Percentiles rank a stretch among this genome's conserved stretches.
These are phyloP conservation scores for Penicillium italicum DNA, from an alignment of 2,329 filamentous ascomycete genomes.

Conservation along the genomic window DNA sequence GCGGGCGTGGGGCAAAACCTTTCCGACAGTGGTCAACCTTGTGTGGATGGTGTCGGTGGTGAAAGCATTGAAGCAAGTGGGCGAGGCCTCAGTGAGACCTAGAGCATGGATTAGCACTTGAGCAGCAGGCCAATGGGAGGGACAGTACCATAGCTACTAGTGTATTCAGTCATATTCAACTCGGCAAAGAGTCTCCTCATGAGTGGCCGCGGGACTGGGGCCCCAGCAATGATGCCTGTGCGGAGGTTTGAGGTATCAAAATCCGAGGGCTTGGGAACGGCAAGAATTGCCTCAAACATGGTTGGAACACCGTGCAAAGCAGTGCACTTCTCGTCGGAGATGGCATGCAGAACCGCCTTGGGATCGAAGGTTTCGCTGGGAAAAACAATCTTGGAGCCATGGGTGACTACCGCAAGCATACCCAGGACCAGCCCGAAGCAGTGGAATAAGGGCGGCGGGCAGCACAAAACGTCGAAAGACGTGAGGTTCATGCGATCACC, in stretches of 20 bases:
- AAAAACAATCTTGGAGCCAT: constrained; percentile 73
- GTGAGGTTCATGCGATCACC: constrained; percentile 71
- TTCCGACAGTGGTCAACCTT: constrained; percentile 69
- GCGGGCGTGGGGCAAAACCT: constrained; percentile 68
- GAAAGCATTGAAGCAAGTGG: constrained; percentile 77
- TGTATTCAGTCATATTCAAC: constrained; percentile 72
- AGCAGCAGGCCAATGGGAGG: background rate
- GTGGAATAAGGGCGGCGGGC: constrained; percentile 79
- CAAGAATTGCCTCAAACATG: constrained; percentile 70
- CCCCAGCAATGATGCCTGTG: constrained; percentile 75
- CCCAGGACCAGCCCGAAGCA: constrained; percentile 80
- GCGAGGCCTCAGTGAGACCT: constrained; percentile 71
- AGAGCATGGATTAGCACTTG: background rate
- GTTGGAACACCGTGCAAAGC: constrained; percentile 77
- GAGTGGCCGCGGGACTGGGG: constrained; percentile 69
- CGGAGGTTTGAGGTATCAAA: constrained; percentile 56
- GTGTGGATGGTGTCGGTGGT: constrained; percentile 66
- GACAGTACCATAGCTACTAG: constrained; percentile 55
- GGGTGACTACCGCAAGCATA: constrained; percentile 67
- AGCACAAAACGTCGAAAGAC: constrained; percentile 67
- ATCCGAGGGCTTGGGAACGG: constrained; percentile 45
- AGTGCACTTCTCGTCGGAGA: constrained; percentile 66
- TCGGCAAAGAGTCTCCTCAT: constrained; percentile 69
- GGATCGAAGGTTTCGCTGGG: constrained; percentile 72
- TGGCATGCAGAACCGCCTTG: constrained; percentile 60